These are phyloP conservation scores for Santalum album DNA, from an alignment of 164 flowering plant species.

Conservation along the genomic window DNA sequence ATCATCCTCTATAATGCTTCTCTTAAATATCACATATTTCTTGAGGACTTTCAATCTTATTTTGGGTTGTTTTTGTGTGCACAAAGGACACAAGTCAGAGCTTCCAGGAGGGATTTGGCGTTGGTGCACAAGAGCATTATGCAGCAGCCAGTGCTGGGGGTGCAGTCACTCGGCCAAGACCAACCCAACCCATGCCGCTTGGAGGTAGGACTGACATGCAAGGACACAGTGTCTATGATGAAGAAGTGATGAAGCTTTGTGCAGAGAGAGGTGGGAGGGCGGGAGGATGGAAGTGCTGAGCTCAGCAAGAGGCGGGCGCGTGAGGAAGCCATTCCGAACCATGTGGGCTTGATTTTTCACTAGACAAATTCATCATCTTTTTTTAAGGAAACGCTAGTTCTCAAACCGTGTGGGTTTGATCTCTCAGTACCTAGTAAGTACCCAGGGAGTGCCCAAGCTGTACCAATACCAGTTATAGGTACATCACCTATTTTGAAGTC, in stretches of 20 bases:
- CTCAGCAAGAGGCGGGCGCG: slow-evolving; percentile 66
- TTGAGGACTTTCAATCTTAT: background rate
- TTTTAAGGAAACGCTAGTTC: no score
- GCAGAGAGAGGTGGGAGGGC: slow-evolving; percentile 76
- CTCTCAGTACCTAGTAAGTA: no score
- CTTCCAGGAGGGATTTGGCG: slow-evolving; percentile 34
- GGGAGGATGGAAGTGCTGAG: slow-evolving; percentile 84
- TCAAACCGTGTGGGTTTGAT: no score
- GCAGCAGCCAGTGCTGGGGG: slow-evolving; percentile 77
- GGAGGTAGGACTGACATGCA: slow-evolving; percentile 40
- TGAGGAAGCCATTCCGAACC: slow-evolving; percentile 85
- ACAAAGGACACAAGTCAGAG: slow-evolving; percentile 35
- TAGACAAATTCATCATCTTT: no score
- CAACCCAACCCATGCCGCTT: slow-evolving; percentile 65
- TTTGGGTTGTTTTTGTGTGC: background rate
- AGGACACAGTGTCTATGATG: slow-evolving; percentile 42
- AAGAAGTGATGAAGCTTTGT: slow-evolving; percentile 57
- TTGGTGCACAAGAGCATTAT: slow-evolving; percentile 53
- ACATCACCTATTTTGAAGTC: no score
- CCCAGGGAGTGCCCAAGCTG: no score
- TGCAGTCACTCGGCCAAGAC: slow-evolving; percentile 59
- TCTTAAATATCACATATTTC: background rate
- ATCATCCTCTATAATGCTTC: no score
- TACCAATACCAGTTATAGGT: no score
- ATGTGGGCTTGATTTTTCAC: slow-evolving; percentile 46